phyloP scores from a whole-genome alignment of 768 basidiomycete species.

The Hygrocybe punicea region DNA sequence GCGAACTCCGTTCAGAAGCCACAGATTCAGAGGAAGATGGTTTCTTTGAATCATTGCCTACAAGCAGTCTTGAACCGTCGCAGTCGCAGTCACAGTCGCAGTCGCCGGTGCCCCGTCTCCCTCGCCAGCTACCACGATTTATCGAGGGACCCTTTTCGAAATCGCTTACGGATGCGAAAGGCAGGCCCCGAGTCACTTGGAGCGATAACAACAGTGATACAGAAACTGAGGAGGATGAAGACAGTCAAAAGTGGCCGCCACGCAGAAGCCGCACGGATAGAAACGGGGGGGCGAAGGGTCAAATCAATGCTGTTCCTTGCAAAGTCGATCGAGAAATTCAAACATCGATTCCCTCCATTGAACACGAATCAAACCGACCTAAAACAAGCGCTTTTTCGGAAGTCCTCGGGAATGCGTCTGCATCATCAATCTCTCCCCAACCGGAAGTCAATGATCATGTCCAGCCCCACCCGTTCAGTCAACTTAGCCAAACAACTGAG shows the following conservation, averaged over 20 bases:
- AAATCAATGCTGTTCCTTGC: not conserved
- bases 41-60: not conserved
- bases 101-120: slow-evolving; percentile 3
- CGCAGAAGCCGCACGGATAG: not conserved
- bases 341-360: not conserved
- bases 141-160: slow-evolving; percentile 32
- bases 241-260: not conserved
- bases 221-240: not conserved
- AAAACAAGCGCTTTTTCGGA: not conserved
- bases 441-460: not conserved
- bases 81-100: not conserved
- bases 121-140: slow-evolving; percentile 14
- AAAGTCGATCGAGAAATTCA: not conserved
- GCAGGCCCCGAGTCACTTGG: not conserved
- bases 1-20: not conserved
- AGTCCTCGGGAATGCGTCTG: not conserved
- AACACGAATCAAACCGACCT: not conserved
- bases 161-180: slow-evolving; percentile 17
- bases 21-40: not conserved
- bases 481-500: not conserved
- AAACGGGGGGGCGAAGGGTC: not conserved
- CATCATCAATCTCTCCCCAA: too few relatives aligned
- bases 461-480: slow-evolving; percentile 3
- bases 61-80: not conserved
- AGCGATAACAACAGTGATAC: slow-evolving; percentile 1